phyloP scores from a whole-genome alignment of 2,329 filamentous ascomycete genomes.

The Leptographium lundbergii region DNA sequence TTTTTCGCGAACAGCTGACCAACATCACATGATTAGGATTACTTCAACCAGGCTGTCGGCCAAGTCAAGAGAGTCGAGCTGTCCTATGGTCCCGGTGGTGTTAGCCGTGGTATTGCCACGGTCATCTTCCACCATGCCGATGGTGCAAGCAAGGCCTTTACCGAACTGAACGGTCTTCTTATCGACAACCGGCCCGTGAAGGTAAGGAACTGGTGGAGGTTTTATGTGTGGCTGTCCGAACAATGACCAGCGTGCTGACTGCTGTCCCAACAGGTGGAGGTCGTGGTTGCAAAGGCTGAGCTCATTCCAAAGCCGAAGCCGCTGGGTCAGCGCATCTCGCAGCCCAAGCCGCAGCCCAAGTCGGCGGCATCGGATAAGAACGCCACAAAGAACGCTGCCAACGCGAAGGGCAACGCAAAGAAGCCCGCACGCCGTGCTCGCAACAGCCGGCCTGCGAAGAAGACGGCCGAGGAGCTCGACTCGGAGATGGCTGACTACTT shows the following conservation, averaged over 20 bases:
- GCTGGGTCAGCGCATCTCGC: conserved; percentile 67
- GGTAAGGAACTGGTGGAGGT: conserved; percentile 34
- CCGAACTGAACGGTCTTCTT: conserved; percentile 73
- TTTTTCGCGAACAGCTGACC: conserved; percentile 53
- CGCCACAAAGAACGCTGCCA: conserved; percentile 29
- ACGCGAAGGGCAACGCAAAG: conserved; percentile 34
- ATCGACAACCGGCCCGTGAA: conserved; percentile 88
- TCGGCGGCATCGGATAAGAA: conserved; percentile 66
- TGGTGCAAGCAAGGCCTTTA: conserved; percentile 72
- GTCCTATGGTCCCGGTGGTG: conserved; percentile 83
- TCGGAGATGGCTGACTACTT: conserved; percentile 98
- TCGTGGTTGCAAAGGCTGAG: conserved; percentile 67
- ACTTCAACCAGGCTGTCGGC: conserved; percentile 79
- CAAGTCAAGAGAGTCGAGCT: conserved; percentile 84
- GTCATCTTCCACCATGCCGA: conserved; percentile 74
- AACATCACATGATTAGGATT: conserved; percentile 67
- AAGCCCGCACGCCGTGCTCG: conserved; percentile 39
- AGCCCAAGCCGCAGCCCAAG: conserved; percentile 66
- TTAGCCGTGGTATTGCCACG: conserved; percentile 84
- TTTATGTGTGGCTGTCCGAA: neutral
- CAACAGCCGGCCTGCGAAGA: conserved; percentile 57
- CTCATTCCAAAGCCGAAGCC: conserved; percentile 54
- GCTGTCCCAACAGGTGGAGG: conserved; percentile 55
- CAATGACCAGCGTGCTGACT: neutral
- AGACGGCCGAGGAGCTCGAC: conserved; percentile 91